These are phyloP conservation scores for Candida ortonii DNA, from an alignment of 805 yeast species.

Conservation along the genomic window DNA sequence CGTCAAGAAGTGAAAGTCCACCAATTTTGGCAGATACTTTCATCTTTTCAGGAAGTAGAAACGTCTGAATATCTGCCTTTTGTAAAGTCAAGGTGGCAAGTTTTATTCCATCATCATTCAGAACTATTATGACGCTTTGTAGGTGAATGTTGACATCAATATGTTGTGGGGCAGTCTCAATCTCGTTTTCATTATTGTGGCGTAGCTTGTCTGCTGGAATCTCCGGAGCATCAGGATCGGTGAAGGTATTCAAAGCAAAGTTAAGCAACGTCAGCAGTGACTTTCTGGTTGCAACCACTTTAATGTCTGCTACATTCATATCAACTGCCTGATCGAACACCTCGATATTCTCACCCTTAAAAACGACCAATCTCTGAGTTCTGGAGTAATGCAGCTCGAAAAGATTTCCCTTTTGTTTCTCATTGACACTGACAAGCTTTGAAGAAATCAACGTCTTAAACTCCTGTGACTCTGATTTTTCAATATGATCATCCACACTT, in stretches of 20 bases:
- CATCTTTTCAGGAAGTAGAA: slow-evolving; percentile 73
- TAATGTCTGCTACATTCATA: slow-evolving; percentile 74
- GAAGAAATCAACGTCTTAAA: slow-evolving; percentile 71
- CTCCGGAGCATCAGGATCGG: slow-evolving; percentile 71
- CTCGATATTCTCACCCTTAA: slow-evolving; percentile 53
- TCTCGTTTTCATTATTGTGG: slow-evolving; percentile 59
- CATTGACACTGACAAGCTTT: slow-evolving; percentile 41
- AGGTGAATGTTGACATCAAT: slow-evolving; percentile 66
- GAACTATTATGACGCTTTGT: slow-evolving; percentile 67
- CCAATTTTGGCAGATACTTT: slow-evolving; percentile 72
- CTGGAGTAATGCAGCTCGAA: slow-evolving; percentile 60
- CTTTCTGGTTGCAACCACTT: slow-evolving; percentile 70
- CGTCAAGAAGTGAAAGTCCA: slow-evolving; percentile 74
- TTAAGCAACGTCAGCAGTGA: slow-evolving; percentile 76
- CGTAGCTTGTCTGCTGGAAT: slow-evolving; percentile 68
- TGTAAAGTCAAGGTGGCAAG: slow-evolving; percentile 76
- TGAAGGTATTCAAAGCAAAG: slow-evolving; percentile 80
- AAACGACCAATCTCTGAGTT: slow-evolving; percentile 55
- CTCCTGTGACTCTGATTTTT: slow-evolving; percentile 56
- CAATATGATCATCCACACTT: slow-evolving; percentile 72
- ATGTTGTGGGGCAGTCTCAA: slow-evolving; percentile 65
- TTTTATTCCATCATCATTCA: slow-evolving; percentile 80
- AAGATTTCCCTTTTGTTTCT: slow-evolving; percentile 43
- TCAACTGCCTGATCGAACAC: slow-evolving; percentile 75
- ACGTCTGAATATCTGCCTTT: slow-evolving; percentile 64